Base-by-base conservation (phyloP, 345 rosid genomes). In the Brassica incana region DNA sequence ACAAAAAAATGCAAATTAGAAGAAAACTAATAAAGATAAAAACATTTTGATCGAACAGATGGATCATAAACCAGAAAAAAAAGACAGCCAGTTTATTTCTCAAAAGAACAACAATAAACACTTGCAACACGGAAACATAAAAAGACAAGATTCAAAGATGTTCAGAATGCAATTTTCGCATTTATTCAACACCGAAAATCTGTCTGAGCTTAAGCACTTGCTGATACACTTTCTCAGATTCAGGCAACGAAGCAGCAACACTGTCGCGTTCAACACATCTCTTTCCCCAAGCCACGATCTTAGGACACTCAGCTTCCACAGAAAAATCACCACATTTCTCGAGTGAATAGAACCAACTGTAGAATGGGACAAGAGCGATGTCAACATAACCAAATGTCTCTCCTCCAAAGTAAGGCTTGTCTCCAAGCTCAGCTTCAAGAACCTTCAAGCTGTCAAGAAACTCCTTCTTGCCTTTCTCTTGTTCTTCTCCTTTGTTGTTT, bases 351-450 rank as follows among this genome's bases (percentile, higher is more conserved):
- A 82, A 82, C 84, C 84, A 82, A 65, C 84, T 77, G 18, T 77
- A 77, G 27, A 82, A 82, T 20, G 84, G 84, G 40, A 82, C 76
- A 66, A 82, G 81, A 64, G 72, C 8, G 54, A 82, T 69, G 43
- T 82, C 84, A 23, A 82, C 84, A 59, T 60, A 78, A 54, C 79
- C 82, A 54, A 82, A 72, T 52, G 69, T 73, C 43, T 78, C 82
- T 50, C 84, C 82, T 48, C 84, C 79, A 1, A 82, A 82, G 73
- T 82, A 82, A 62, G 56, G 0, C 25, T 82, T 73, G 33, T 82
- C 82, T 52, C 85, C 85, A 32, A 82, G 82, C 73, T 78, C 79
- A n/a, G 38, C 36, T 75, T 82, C 82, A 73, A 82, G 82, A 71
- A 72, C 18, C 80, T 78, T 82, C 62, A 74, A 71, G 77, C 73